Conservation (phyloP, 2,329 filamentous ascomycete species). For the Fusarium pininemorale region DNA sequence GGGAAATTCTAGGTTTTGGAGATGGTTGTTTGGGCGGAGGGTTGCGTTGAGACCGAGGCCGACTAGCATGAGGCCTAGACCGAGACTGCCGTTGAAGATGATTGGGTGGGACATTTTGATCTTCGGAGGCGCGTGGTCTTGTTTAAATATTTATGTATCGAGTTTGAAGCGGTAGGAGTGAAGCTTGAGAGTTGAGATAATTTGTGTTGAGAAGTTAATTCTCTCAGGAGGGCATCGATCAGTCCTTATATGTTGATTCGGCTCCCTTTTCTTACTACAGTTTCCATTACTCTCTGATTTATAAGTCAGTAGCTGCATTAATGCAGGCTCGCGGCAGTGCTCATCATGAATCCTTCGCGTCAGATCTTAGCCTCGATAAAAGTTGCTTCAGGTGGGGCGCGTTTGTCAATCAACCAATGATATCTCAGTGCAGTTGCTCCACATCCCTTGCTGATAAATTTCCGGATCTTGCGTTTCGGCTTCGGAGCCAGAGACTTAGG, state of each 20-base stretch:
- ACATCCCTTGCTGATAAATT: neutral
- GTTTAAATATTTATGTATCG: neutral
- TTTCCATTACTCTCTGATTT: neutral
- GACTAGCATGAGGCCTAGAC: neutral
- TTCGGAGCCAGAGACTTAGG: neutral
- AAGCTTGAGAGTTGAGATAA: neutral
- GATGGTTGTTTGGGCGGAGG: constrained; percentile 3
- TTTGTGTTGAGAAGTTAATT: accelerated
- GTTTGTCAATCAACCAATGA: accelerated
- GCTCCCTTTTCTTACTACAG: accelerated
- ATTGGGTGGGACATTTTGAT: constrained; percentile 3
- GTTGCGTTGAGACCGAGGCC: constrained; percentile 14
- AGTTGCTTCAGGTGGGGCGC: neutral
- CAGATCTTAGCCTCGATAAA: neutral
- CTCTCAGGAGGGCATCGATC: accelerated
- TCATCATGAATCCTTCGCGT: neutral
- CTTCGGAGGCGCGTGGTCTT: accelerated
- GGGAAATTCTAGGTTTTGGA: constrained; percentile 3
- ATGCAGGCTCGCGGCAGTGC: neutral
- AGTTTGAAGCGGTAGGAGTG: accelerated
- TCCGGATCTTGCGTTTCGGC: neutral
- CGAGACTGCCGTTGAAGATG: constrained; percentile 9
- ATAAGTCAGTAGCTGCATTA: neutral
- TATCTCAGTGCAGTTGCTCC: neutral
- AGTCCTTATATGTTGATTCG: neutral